Conservation (phyloP, 139 green algal species). For the Micromonas commoda region DNA sequence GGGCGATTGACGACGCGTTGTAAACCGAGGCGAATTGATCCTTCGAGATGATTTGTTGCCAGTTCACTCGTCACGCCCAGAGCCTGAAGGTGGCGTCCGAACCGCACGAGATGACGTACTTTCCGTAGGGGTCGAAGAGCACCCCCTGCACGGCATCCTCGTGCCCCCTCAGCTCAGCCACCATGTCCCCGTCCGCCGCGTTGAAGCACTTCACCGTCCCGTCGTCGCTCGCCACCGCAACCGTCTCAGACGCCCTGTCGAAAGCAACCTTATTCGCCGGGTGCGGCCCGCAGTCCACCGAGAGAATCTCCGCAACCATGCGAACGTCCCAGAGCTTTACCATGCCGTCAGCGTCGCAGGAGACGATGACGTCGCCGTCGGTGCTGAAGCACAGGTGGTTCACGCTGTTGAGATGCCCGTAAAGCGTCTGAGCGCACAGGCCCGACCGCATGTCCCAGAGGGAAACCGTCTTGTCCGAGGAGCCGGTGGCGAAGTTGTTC, state of each 20-base stretch:
- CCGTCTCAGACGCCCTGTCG: constrained; percentile 47
- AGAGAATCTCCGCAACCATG: constrained; percentile 68
- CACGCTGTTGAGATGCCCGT: constrained; percentile 71
- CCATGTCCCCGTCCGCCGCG: constrained; percentile 39
- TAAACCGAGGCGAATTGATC: not conserved
- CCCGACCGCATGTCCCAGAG: constrained; percentile 70
- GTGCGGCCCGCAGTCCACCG: constrained; percentile 46
- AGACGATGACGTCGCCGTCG: constrained; percentile 44
- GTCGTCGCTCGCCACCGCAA: constrained; percentile 65
- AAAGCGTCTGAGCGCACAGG: constrained; percentile 69
- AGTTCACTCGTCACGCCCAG: not conserved
- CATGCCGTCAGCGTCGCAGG: constrained; percentile 64
- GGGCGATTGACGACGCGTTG: not conserved
- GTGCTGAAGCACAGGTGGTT: constrained; percentile 59
- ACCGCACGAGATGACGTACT: constrained; percentile 59
- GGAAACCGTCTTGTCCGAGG: constrained; percentile 73
- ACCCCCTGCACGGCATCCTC: constrained; percentile 67
- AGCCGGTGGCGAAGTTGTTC: constrained; percentile 52
- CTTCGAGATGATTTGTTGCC: not conserved
- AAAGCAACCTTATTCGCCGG: constrained; percentile 62
- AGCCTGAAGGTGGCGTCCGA: constrained; percentile 41
- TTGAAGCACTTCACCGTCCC: constrained; percentile 43
- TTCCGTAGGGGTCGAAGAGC: constrained; percentile 53
- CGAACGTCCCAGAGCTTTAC: constrained; percentile 79
- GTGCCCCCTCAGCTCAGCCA: constrained; percentile 58